phyloP scores from a whole-genome alignment of 2,329 filamentous ascomycete species.

The Aspergillus eucalypticola region DNA sequence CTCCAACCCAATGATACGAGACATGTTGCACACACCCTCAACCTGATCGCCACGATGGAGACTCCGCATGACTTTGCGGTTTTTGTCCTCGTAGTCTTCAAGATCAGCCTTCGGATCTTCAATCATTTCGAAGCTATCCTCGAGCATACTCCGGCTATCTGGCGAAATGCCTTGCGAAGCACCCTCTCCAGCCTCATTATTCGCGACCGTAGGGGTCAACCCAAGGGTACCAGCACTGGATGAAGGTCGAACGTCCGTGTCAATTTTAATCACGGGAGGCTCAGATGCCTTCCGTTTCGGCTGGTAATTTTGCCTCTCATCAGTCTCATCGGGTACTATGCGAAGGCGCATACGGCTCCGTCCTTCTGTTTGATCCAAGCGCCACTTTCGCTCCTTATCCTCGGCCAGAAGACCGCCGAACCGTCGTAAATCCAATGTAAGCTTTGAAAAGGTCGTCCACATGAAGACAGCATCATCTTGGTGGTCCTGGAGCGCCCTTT shows the following conservation, averaged over 20 bases:
- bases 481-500: slow-evolving; percentile 85
- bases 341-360: slow-evolving; percentile 92
- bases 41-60: slow-evolving; percentile 88
- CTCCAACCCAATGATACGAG: slow-evolving; percentile 88
- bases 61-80: slow-evolving; percentile 94
- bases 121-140: slow-evolving; percentile 94
- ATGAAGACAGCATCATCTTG: slow-evolving; percentile 85
- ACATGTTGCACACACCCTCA: slow-evolving; percentile 92
- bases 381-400: slow-evolving; percentile 71
- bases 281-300: slow-evolving; percentile 75
- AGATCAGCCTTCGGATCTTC: slow-evolving; percentile 86
- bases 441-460: slow-evolving; percentile 71
- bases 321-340: slow-evolving; percentile 73
- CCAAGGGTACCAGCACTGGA: slow-evolving; percentile 46
- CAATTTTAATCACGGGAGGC: slow-evolving; percentile 47
- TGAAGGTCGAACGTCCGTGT: slow-evolving; percentile 45
- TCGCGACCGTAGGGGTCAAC: slow-evolving; percentile 35
- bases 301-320: slow-evolving; percentile 72
- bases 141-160: slow-evolving; percentile 52
- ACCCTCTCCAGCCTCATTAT: slow-evolving; percentile 35
- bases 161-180: slow-evolving; percentile 34
- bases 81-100: slow-evolving; percentile 93
- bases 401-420: slow-evolving; percentile 80
- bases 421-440: slow-evolving; percentile 74
- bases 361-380: slow-evolving; percentile 91